Evolutionary conservation across 768 basidiomycete species (phyloP), one percentile per base, ranked within the genome.

Genomic region (Paxillus rubicundulus): DNA sequence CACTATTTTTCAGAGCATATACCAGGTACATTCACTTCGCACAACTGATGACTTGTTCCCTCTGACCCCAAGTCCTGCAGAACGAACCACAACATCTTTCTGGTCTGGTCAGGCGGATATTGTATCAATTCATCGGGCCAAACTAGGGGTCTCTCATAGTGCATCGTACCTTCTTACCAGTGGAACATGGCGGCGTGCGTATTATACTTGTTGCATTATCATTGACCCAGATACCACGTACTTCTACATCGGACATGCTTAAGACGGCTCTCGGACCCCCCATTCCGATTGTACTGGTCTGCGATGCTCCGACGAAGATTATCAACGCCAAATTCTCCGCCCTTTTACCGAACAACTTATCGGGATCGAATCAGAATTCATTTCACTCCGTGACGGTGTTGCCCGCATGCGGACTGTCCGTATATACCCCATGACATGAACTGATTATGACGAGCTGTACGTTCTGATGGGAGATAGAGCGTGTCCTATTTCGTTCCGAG

Each of bases 81-180:
- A 76, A 79, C 64, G 86, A 92, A 57, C 91, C 91, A 0, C 82
- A 92, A 41, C 85, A 91, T 64, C 75, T 95, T 16, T 89, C 87
- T 0, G 86, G 90, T 2, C 74, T 94, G 14, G 89, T 94, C 5
- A 75, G 91, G 55, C 76, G 86, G 52, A 82, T 94, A 57, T 57
- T 94, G 61, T 95, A 92, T 66, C 92, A 95, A 63, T 90, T 94
- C 55, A 83, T 95, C 63, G 92, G 92, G 3, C 89, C 92, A 1
- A 93, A 92, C 68, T 92, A 54, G 57, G 5, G 10, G 7, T 28
- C n/a, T 3, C 14, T 32, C 10, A n/a, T 10, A 41, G 36, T 24
- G 21, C 9, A 7, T 13, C 24, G 17, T 20, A 20, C 24, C 4
- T 10, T 21, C 41, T 16, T 24, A 21, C 21, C 7, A 7, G 5